Conservation (phyloP, 345 rosid species). For the Kernera saxatilis region DNA sequence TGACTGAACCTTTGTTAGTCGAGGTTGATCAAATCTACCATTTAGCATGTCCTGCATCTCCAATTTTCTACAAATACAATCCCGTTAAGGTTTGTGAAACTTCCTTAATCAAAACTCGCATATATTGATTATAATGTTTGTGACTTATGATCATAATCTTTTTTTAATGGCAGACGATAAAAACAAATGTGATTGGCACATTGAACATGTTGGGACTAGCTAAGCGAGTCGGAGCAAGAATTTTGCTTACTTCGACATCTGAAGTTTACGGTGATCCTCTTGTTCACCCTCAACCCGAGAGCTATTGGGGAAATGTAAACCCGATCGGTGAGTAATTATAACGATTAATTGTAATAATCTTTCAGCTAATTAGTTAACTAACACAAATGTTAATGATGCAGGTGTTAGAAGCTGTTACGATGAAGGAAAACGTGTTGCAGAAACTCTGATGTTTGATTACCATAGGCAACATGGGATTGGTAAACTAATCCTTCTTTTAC, state of each 20-base stretch:
- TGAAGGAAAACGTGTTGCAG: slow-evolving; percentile 94
- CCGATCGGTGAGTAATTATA: slow-evolving; percentile 60
- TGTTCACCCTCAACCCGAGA: slow-evolving; percentile 81
- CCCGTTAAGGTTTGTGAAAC: slow-evolving; percentile 72
- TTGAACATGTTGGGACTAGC: slow-evolving; percentile 89
- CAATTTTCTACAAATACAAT: slow-evolving; percentile 86
- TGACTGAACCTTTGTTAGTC: slow-evolving; percentile 69
- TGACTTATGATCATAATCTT: background rate
- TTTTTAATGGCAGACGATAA: slow-evolving; percentile 53
- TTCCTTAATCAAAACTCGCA: background rate
- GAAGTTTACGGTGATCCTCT: slow-evolving; percentile 97
- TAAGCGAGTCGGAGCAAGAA: slow-evolving; percentile 89
- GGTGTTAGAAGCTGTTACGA: slow-evolving; percentile 96
- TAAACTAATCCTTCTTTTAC: slow-evolving; percentile 5
- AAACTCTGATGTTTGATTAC: slow-evolving; percentile 93
- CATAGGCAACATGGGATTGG: slow-evolving; percentile 95
- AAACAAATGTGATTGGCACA: slow-evolving; percentile 83
- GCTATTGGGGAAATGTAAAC: slow-evolving; percentile 96
- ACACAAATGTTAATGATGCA: slow-evolving; percentile 4
- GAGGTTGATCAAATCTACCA: slow-evolving; percentile 96
- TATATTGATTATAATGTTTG: background rate
- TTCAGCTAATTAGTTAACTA: background rate
- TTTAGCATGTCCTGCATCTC: slow-evolving; percentile 97
- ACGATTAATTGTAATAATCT: background rate
- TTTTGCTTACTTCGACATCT: slow-evolving; percentile 91